These are phyloP conservation scores for Aspergillus sclerotioniger DNA, from an alignment of 495 filamentous ascomycete genomes.

Conservation along the genomic window DNA sequence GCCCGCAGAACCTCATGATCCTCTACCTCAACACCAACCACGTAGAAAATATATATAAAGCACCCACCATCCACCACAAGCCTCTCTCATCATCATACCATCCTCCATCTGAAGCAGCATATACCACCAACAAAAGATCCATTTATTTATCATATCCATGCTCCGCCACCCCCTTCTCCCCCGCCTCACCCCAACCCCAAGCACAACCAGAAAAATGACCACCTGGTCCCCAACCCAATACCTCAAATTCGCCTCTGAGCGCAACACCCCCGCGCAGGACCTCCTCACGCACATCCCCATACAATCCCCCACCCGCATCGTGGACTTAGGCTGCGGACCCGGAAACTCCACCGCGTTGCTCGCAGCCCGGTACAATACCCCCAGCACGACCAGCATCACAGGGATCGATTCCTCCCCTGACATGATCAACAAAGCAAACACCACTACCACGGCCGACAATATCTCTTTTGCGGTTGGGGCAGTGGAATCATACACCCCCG, in stretches of 20 bases:
- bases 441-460: slow-evolving; percentile 22
- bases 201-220: slow-evolving; percentile 19
- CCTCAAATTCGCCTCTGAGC: slow-evolving; percentile 46
- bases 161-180: neutral
- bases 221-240: slow-evolving; percentile 49
- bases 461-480: slow-evolving; percentile 38
- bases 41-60: too few relatives aligned
- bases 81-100: too few relatives aligned
- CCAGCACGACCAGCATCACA: slow-evolving; percentile 38
- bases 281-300: slow-evolving; percentile 40
- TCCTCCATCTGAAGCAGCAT: too few relatives aligned
- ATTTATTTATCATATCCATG: too few relatives aligned
- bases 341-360: slow-evolving; percentile 52
- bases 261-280: slow-evolving; percentile 45
- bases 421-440: slow-evolving; percentile 50
- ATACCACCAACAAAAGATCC: too few relatives aligned
- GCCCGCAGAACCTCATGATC: too few relatives aligned
- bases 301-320: slow-evolving; percentile 34
- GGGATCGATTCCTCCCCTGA: slow-evolving; percentile 54
- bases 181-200: slow-evolving; percentile 1
- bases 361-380: slow-evolving; percentile 36
- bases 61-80: too few relatives aligned
- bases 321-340: slow-evolving; percentile 57
- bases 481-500: slow-evolving; percentile 36
- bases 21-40: too few relatives aligned